phyloP scores from a whole-genome alignment of 2,329 filamentous ascomycete genomes.

The Epichloe coenophiala region DNA sequence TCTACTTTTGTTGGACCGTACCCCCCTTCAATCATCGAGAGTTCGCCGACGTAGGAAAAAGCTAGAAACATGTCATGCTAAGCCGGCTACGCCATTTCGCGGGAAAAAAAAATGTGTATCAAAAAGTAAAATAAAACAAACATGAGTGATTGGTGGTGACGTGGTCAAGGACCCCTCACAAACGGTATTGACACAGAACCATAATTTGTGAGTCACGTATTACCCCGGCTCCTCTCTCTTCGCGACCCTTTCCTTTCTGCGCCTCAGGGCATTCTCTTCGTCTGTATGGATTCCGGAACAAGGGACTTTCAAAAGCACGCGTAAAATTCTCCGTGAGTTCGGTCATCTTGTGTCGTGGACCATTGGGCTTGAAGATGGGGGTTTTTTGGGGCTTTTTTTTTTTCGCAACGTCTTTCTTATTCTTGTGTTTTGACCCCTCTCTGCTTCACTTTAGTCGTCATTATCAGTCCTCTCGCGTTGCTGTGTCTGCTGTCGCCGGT shows the following conservation, averaged over 20 bases:
- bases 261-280: too few relatives aligned
- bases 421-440: constrained; percentile 5
- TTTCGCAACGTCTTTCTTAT: not conserved
- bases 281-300: too few relatives aligned
- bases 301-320: too few relatives aligned
- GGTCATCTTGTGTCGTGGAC: too few relatives aligned
- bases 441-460: constrained; percentile 33
- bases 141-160: not conserved
- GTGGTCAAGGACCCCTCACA: not conserved
- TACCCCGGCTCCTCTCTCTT: too few relatives aligned
- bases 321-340: too few relatives aligned
- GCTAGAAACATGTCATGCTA: constrained; percentile 18
- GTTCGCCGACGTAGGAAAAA: not conserved
- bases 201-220: not conserved
- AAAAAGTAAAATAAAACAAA: not conserved
- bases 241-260: too few relatives aligned
- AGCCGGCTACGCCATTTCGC: constrained; percentile 23
- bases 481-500: constrained; percentile 25
- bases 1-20: not conserved
- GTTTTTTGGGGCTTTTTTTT: not conserved
- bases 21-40: not conserved
- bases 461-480: constrained; percentile 38
- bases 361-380: too few relatives aligned
- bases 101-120: not conserved
- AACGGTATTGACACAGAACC: too few relatives aligned